phyloP scores from a whole-genome alignment of 176 grass and related monocot genomes.

The Triticum aestivum region IWGSC_CS_RefSeq_v2.1 NC_057800.1:7345105-7345604 shows the following conservation, averaged over 20 bases:
- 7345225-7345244: background rate
- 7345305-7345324: too few species aligned
- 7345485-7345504: constrained; percentile 36
- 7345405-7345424: background rate
- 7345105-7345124: background rate
- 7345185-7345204: constrained; percentile 7
- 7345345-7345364: background rate
- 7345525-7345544: constrained; percentile 27
- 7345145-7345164: background rate
- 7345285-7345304: too few species aligned
- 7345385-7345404: background rate
- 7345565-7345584: constrained; percentile 31
- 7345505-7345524: constrained; percentile 27
- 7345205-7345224: constrained; percentile 6
- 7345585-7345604: constrained; percentile 32
- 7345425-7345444: background rate
- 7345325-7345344: constrained; percentile 3
- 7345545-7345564: background rate
- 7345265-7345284: too few species aligned
- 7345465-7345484: constrained; percentile 30
- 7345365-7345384: background rate
- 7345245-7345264: background rate
- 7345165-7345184: background rate
- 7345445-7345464: background rate
- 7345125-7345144: background rate